A percentile compares a stretch with the other conserved stretches of the same genome.
Conservation (phyloP, 1,284 basidiomycete genomes). For the Moesziomyces parantarcticus region DNA sequence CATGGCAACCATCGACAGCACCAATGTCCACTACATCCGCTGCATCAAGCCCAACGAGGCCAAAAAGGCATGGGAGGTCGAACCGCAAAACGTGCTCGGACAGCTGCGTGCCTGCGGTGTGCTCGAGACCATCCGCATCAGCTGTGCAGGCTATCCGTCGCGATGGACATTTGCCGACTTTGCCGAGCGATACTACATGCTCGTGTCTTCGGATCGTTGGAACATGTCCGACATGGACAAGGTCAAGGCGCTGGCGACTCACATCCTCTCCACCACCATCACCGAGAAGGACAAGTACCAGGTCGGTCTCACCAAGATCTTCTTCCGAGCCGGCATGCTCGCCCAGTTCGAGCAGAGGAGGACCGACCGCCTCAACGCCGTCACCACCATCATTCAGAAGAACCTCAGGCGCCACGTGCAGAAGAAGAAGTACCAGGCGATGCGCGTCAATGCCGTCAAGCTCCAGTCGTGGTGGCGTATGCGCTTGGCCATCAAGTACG, state of each 20-base stretch:
- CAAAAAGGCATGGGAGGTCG: slow-evolving; percentile 96
- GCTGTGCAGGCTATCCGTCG: slow-evolving; percentile 98
- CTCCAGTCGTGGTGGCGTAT: slow-evolving; percentile 96
- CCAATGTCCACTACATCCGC: slow-evolving; percentile 98
- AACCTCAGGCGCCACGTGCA: slow-evolving; percentile 89
- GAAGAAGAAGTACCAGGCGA: slow-evolving; percentile 80
- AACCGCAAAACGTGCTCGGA: slow-evolving; percentile 92
- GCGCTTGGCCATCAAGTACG: slow-evolving; percentile 79
- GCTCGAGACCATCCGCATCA: slow-evolving; percentile 97
- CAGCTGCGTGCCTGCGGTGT: slow-evolving; percentile 99
- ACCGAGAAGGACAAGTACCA: slow-evolving; percentile 96
- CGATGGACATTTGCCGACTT: slow-evolving; percentile 99
- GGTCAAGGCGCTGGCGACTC: slow-evolving; percentile 76
- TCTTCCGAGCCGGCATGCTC: slow-evolving; percentile 99
- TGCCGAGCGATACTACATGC: slow-evolving; percentile 98
- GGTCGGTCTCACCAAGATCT: slow-evolving; percentile 95
- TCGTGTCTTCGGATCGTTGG: slow-evolving; percentile 88
- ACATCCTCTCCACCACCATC: slow-evolving; percentile 86
- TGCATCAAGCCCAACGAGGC: slow-evolving; percentile 99
- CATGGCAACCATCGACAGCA: slow-evolving; percentile 97
- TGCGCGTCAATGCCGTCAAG: slow-evolving; percentile 80
- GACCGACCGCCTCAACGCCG: slow-evolving; percentile 83
- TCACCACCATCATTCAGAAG: slow-evolving; percentile 97
- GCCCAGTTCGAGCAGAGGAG: slow-evolving; percentile 94
- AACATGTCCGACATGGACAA: slow-evolving; percentile 71